Base-by-base conservation (phyloP, 2,329 filamentous ascomycete genomes). In the Chaetomium globosum region DNA sequence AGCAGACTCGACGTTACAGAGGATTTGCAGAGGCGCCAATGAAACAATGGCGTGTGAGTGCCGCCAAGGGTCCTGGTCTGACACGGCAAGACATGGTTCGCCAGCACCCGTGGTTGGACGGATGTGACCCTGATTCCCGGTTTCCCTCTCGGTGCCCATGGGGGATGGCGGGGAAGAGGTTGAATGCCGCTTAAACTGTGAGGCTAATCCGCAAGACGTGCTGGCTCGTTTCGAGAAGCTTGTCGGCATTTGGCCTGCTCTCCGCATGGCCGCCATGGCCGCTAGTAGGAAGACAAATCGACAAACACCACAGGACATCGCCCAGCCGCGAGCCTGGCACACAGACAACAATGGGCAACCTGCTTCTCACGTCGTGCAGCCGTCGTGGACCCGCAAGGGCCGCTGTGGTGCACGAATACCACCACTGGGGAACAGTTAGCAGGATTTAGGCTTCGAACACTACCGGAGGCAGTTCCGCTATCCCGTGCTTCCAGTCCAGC, bases 41-140 rank as follows among this genome's bases (percentile, higher is more conserved):
- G 52, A 65, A 63, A 67, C 65, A 63, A 43, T 46, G 46, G 48
- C 61, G 49, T 43, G 48, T 39, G 65, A 54, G 48, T 48, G 61
- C 36, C 51, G 46, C 28, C 53, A 49, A 65, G 68, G 70, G 65
- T 62, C 67, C 66, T 51, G 63, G 61, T 65, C 64, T 56, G 60
- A 71, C 65, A 67, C 67, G 66, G 68, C 67, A 67, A 56, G 64
- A 59, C 66, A 71, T 63, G 70, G 71, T 65, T 72, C 67, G 66
- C 64, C 68, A 68, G 64, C 63, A 69, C 65, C 71, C 70, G 67
- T 67, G 66, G 70, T 67, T 68, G 66, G 68, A 69, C 65, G 63
- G 67, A 73, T 74, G 71, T 63, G 66, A 75, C 73, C 71, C 71
- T 73, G 69, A 70, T 73, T 74, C 72, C 72, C 71, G 72, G 74